A percentile compares a stretch with the other conserved stretches of the same genome.
Evolutionary conservation across 805 yeast genomes (phyloP).

Genomic region (Ogataea salicorniae): DNA sequence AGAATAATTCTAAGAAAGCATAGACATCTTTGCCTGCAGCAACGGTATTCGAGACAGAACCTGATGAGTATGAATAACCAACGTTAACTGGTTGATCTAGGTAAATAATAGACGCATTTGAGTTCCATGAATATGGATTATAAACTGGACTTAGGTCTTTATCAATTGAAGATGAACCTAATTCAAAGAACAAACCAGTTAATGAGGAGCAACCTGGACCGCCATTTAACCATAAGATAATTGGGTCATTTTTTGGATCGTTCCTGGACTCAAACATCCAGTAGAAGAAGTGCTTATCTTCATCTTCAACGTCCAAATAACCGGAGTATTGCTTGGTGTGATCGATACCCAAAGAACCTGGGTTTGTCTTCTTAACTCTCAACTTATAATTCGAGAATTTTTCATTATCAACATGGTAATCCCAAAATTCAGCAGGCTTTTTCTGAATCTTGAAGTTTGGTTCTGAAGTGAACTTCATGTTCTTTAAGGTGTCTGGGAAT

Average conservation of each 20-base stretch:
- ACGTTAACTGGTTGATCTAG: slow-evolving; percentile 93
- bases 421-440: slow-evolving; percentile 33
- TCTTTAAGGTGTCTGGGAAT: slow-evolving; percentile 52
- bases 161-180: slow-evolving; percentile 81
- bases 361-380: slow-evolving; percentile 44
- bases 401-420: slow-evolving; percentile 27
- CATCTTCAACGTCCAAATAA: slow-evolving; percentile 61
- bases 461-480: slow-evolving; percentile 43
- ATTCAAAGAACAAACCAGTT: slow-evolving; percentile 85
- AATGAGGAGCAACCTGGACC: slow-evolving; percentile 95
- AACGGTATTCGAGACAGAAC: slow-evolving; percentile 57
- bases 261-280: slow-evolving; percentile 92
- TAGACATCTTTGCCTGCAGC: slow-evolving; percentile 87
- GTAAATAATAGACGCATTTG: slow-evolving; percentile 83
- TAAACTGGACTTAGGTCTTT: slow-evolving; percentile 58
- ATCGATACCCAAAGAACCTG: slow-evolving; percentile 52
- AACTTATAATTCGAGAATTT: slow-evolving; percentile 42
- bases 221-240: slow-evolving; percentile 85
- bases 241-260: slow-evolving; percentile 81
- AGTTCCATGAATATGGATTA: slow-evolving; percentile 89
- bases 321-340: slow-evolving; percentile 69
- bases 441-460: slow-evolving; percentile 40
- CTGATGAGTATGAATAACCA: slow-evolving; percentile 79
- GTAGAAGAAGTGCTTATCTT: slow-evolving; percentile 82
- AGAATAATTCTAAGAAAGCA: slow-evolving; percentile 78